Evolutionary conservation across 148 eudicot genomes (phyloP), one percentile per base, ranked within the genome.

Genomic region (Drosera capensis): DNA sequence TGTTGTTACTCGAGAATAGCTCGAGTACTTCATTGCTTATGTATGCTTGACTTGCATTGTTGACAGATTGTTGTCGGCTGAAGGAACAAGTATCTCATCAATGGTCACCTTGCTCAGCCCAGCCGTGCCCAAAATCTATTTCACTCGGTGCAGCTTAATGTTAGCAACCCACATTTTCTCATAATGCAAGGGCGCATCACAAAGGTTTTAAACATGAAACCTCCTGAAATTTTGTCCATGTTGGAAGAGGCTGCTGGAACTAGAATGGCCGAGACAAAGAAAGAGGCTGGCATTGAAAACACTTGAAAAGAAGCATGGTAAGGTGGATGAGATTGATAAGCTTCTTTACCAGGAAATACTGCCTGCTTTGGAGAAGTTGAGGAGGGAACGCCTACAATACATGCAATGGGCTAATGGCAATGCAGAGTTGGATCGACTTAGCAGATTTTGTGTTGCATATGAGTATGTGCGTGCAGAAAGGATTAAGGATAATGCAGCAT

Each of bases 101-200:
- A 90, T 60, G 99, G 99, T 51, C 99, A 90, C 67, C 85, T 90
- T 49, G 99, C 99, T n/a, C 99, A 90, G 64, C 99, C 99, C 53
- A 85, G 78, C 59, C 72, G 99, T 58, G 99, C 85, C 17, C 99
- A 90, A 58, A 90, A 90, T 76, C 95, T 90, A 26, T 90, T 90
- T 54, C 99, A 90, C 49, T 84, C 99, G 9, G 94, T 90, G 68
- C 99, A 90, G 72, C 82, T 90, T 39, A 90, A 90, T 66, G 99
- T 85, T 35, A 90, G 85, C 44, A 90, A 90, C 56, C 99, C 99
- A 28, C 99, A 90, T 65, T 90, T 90, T 58, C 95, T 90, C 45
- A 90, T 90, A 3, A 90, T 90, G 99, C 99, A 90, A 81, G 99
- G 99, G 42, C 99, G 99, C 40, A 90, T 90, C 46, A 90, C 99